Conservation (phyloP, 176 grass and related monocot species). For the Poa pratensis region DNA sequence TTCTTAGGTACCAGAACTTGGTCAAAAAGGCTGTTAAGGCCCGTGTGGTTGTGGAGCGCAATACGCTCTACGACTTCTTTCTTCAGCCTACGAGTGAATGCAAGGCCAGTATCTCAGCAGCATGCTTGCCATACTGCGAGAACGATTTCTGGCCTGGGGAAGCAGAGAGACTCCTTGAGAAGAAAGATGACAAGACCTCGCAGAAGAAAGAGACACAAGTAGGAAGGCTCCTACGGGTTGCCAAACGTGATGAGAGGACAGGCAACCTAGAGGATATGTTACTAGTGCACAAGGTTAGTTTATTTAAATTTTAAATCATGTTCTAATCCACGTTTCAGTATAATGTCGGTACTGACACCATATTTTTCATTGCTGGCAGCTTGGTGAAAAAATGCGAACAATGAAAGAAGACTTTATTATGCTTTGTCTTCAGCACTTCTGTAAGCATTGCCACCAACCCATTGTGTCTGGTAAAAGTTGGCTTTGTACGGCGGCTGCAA, state of each 20-base stretch:
- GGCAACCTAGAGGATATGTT: slow-evolving; percentile 83
- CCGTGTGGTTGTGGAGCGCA: slow-evolving; percentile 79
- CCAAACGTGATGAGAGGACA: slow-evolving; percentile 72
- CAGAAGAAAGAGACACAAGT: slow-evolving; percentile 73
- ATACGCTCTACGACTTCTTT: slow-evolving; percentile 77
- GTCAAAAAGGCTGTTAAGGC: slow-evolving; percentile 78
- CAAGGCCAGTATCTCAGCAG: slow-evolving; percentile 79
- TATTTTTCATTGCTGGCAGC: slow-evolving; percentile 54
- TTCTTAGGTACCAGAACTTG: slow-evolving; percentile 85
- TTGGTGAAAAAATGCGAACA: slow-evolving; percentile 80
- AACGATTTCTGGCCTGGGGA: slow-evolving; percentile 96
- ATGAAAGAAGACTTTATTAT: slow-evolving; percentile 97
- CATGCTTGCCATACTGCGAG: slow-evolving; percentile 88
- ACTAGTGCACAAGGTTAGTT: slow-evolving; percentile 71
- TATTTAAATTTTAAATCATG: slow-evolving; percentile 20
- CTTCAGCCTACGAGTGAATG: slow-evolving; percentile 70
- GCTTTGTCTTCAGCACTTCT: slow-evolving; percentile 82
- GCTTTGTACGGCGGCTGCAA: slow-evolving; percentile 77
- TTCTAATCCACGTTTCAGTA: slow-evolving; percentile 17
- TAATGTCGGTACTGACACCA: slow-evolving; percentile 3
- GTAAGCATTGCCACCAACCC: slow-evolving; percentile 80
- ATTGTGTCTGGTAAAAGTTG: slow-evolving; percentile 73
- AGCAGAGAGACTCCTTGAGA: slow-evolving; percentile 78
- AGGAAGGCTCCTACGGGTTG: slow-evolving; percentile 77
- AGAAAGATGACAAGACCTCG: slow-evolving; percentile 64